phyloP scores from a whole-genome alignment of 306 rosid species.

The Trichosanthes cucumerina region DNA sequence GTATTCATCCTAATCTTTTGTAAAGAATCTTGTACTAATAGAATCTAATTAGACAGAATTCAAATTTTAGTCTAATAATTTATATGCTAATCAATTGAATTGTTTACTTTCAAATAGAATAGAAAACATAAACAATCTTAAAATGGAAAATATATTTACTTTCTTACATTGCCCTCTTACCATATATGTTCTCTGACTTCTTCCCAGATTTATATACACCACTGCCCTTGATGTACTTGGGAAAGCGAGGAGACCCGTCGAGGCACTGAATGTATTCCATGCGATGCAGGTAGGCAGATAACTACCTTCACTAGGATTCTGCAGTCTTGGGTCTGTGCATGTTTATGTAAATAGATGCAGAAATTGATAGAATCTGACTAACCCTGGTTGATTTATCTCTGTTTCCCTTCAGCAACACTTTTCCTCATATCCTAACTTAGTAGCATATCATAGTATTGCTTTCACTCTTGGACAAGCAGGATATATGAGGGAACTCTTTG shows the following conservation, averaged over 20 bases:
- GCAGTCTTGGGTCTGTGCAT: background rate
- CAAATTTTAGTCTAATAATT: background rate
- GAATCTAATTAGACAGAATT: background rate
- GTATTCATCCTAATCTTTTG: background rate
- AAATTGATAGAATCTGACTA: conserved; percentile 1
- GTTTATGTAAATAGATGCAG: background rate
- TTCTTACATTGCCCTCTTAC: conserved; percentile 2
- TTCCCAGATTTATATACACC: conserved; percentile 58
- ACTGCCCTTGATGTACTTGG: conserved; percentile 89
- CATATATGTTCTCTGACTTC: background rate
- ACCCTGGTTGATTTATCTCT: conserved; percentile 17
- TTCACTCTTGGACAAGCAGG: conserved; percentile 97
- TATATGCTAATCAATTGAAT: background rate
- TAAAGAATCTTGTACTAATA: background rate
- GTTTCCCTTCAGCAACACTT: conserved; percentile 65
- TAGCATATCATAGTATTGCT: conserved; percentile 80
- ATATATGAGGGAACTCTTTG: conserved; percentile 81
- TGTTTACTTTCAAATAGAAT: background rate
- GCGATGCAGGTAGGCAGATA: conserved; percentile 62
- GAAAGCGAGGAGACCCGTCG: conserved; percentile 85
- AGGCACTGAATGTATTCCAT: conserved; percentile 70
- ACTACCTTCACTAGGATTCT: background rate
- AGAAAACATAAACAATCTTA: background rate
- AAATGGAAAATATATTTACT: conserved; percentile 5
- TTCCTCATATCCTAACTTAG: conserved; percentile 86